phyloP scores from a whole-genome alignment of 257 asterid genomes.

The Plantago elongata region DNA sequence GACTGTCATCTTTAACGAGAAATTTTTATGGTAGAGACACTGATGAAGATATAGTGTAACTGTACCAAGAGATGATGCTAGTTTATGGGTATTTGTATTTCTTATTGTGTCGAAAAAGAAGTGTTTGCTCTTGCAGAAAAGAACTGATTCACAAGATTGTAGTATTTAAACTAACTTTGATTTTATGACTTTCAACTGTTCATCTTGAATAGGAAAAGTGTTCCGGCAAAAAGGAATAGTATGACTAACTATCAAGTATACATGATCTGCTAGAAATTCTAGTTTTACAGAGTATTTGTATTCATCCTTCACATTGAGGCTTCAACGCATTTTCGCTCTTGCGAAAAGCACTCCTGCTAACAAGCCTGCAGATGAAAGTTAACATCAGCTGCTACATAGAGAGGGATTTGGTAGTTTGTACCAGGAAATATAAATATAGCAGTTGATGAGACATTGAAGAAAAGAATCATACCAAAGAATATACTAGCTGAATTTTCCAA shows the following conservation, averaged over 20 bases:
- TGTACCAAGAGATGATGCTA: no score
- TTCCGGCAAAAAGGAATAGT: background rate
- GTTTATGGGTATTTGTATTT: no score
- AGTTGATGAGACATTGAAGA: background rate
- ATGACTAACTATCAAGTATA: background rate
- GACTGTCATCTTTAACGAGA: no score
- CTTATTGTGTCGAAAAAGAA: no score
- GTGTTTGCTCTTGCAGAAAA: no score
- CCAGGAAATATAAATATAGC: background rate
- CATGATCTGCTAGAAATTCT: background rate
- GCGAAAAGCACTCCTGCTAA: slow-evolving; percentile 83
- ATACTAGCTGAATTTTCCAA: slow-evolving; percentile 75
- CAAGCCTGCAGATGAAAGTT: slow-evolving; percentile 40
- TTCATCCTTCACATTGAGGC: slow-evolving; percentile 6
- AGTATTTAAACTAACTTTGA: background rate
- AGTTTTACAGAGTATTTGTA: background rate
- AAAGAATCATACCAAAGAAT: slow-evolving; percentile 49
- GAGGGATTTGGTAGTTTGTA: background rate
- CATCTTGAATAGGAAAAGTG: slow-evolving; percentile 3
- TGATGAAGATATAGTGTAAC: no score
- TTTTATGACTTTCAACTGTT: background rate
- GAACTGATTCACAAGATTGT: no score
- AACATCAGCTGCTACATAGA: background rate
- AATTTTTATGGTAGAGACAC: no score
- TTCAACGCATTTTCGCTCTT: slow-evolving; percentile 61